phyloP scores from a whole-genome alignment of 192 early-diverging fungal species.

The Coemansia sp. region DNA sequence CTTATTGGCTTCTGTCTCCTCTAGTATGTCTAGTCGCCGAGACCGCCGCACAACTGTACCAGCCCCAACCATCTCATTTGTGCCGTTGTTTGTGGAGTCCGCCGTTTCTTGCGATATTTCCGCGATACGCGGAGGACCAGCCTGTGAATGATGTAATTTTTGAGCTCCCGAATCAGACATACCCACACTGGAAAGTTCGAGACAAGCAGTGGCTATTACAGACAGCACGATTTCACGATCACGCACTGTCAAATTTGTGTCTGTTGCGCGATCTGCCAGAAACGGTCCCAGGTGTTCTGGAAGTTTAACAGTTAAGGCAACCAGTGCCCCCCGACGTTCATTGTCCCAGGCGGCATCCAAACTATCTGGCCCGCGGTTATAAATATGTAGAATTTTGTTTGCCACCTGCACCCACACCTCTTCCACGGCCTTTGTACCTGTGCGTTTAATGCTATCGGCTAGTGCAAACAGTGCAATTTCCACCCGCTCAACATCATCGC shows the following conservation, averaged over 20 bases:
- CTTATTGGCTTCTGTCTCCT: neutral
- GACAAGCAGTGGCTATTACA: conserved; percentile 42
- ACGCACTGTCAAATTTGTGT: conserved; percentile 37
- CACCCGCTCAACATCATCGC: conserved; percentile 15
- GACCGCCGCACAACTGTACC: conserved; percentile 44
- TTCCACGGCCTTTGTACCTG: conserved; percentile 23
- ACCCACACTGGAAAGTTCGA: conserved; percentile 22
- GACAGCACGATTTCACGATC: conserved; percentile 46
- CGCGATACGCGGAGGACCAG: neutral
- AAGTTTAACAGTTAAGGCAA: conserved; percentile 26
- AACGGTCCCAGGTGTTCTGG: conserved; percentile 34
- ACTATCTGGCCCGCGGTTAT: conserved; percentile 43
- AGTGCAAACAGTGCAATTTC: conserved; percentile 33
- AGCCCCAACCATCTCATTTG: neutral
- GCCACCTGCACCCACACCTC: conserved; percentile 39
- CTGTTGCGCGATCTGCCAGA: conserved; percentile 40
- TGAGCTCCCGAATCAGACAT: neutral
- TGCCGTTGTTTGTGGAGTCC: neutral
- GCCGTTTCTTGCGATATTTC: neutral
- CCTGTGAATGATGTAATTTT: neutral
- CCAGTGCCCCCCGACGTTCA: conserved; percentile 23
- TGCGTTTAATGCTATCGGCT: conserved; percentile 23
- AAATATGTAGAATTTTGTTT: conserved; percentile 31
- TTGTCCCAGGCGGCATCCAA: conserved; percentile 35
- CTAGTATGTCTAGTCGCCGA: conserved; percentile 29